Conservation (phyloP, 306 rosid species). For the Pterocarpus macrocarpus region DNA sequence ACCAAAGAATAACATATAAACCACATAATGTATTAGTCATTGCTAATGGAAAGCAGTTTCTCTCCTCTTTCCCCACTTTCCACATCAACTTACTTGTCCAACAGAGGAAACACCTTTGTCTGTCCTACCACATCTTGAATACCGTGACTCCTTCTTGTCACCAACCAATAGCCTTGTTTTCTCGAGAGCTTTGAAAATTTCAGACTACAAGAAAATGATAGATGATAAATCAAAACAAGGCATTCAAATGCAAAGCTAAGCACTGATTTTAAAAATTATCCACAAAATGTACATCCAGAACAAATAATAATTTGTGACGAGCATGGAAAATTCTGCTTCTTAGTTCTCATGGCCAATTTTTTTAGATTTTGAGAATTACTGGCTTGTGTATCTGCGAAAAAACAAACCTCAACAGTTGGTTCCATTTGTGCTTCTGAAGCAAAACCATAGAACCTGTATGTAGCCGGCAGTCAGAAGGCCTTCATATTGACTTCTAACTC, state of each 20-base stretch:
- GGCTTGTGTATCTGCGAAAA: conserved; percentile 17
- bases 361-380: conserved; percentile 39
- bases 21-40: conserved; percentile 15
- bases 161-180: conserved; percentile 78
- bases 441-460: conserved; percentile 91
- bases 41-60: conserved; percentile 1
- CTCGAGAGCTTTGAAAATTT: conserved; percentile 81
- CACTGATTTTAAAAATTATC: conserved; percentile 19
- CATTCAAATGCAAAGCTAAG: conserved; percentile 1
- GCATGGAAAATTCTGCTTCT: conserved; percentile 41
- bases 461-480: conserved; percentile 27
- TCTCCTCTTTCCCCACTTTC: conserved; percentile 20
- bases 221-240: conserved; percentile 40
- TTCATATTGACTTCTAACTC: conserved; percentile 24
- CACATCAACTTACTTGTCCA: conserved; percentile 83
- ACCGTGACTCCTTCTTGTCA: conserved; percentile 84
- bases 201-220: conserved; percentile 70
- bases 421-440: conserved; percentile 94
- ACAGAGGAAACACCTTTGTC: conserved; percentile 95
- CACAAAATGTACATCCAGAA: conserved; percentile 22
- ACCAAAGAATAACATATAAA: background rate
- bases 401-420: conserved; percentile 86
- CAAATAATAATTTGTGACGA: conserved; percentile 19
- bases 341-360: conserved; percentile 36
- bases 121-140: conserved; percentile 98